Evolutionary conservation across 495 filamentous ascomycete species (phyloP).

Genomic region (Thermothielavioides terrestris): DNA sequence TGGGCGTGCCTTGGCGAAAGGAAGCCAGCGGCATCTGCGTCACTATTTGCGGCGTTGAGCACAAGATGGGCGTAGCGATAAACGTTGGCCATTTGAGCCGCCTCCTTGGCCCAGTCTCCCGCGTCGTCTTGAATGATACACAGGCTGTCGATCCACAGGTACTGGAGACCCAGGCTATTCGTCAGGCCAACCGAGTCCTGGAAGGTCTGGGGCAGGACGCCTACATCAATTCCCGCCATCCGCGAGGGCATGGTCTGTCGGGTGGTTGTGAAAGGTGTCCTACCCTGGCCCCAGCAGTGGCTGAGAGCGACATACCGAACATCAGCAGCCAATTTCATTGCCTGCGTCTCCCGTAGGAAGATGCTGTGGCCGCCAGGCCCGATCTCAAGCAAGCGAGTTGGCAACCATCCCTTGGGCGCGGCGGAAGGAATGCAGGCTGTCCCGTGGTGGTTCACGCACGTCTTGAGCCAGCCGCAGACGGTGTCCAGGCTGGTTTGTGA

Average conservation of each 20-base stretch:
- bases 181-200: constrained; percentile 13
- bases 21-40: constrained; percentile 15
- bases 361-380: not conserved
- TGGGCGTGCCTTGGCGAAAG: constrained; percentile 1
- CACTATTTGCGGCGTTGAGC: constrained; percentile 10
- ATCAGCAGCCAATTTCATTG: not conserved
- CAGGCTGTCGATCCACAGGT: constrained; percentile 40
- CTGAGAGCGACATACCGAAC: constrained; percentile 20
- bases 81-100: constrained; percentile 30
- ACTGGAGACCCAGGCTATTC: constrained; percentile 24
- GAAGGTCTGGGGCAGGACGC: constrained; percentile 18
- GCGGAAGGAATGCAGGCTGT: not conserved
- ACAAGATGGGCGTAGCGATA: constrained; percentile 32
- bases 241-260: not conserved
- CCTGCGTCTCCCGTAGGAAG: constrained; percentile 2
- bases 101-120: constrained; percentile 31
- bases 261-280: constrained; percentile 11
- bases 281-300: constrained; percentile 21
- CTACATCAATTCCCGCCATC: constrained; percentile 13
- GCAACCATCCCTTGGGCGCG: not conserved
- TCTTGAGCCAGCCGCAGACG: constrained; percentile 11
- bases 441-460: constrained; percentile 11
- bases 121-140: constrained; percentile 37
- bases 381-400: constrained; percentile 13
- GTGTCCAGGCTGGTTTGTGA: constrained; percentile 4